Base-by-base conservation (phyloP, 257 asterid species). In the Penstemon barbatus region DNA sequence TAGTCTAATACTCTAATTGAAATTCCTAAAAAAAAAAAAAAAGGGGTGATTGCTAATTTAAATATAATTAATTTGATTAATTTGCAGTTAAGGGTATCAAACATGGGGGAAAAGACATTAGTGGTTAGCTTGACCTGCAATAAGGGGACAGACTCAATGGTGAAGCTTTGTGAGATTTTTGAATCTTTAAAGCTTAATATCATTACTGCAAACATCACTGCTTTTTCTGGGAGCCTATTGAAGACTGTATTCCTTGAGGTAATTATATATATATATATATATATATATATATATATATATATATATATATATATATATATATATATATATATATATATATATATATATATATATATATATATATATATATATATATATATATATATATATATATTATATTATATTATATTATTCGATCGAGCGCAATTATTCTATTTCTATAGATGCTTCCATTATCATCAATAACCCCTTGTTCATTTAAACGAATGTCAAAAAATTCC, bases 81-180 rank as follows among this genome's bases (percentile, higher is more conserved):
- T 13, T 70, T 53, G 77, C 90, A 92, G 98, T 74, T 92, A 66
- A 83, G 80, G 72, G 95, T 90, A 3, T 70, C 83, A 3, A 82
- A 80, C 63, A 83, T 90, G 89, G 88, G 87, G 41, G 86, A 90
- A 58, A 86, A 79, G 83, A 88, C 78, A 7, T 39, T 80, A 4
- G 96, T 83, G 53, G 88, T 92, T 19, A 92, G 97, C 84, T 80
- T 92, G 71, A 81, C 90, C 36, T 92, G 98, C 77, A 71, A 71
- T 61, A 90, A 90, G 74, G 78, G 90, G 82, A 71, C 66, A 66
- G 92, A 92, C 79, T 88, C 97, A 54, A 83, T 92, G 85, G 87
- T 87, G 10, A 87, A 82, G 73, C 66, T 92, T 0, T 89, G 98
- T 69, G 88, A 89, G 51, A 77, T 83, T n/a, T 92, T 92, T 44